phyloP scores from a whole-genome alignment of 2,329 filamentous ascomycete genomes.

The Fusarium graminum region DNA sequence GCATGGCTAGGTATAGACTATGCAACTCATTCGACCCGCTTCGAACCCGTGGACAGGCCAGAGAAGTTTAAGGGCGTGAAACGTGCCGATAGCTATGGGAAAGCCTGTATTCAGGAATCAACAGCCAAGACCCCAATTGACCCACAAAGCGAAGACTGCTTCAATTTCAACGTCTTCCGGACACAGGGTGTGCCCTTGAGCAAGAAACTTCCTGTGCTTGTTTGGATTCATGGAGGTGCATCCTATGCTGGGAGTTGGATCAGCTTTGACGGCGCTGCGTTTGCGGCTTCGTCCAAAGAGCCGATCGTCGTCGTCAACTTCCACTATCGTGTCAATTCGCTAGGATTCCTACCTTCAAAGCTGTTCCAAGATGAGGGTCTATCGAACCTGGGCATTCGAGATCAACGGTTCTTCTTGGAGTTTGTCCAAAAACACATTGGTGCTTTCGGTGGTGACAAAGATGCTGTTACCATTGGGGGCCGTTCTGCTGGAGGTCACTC shows the following conservation, averaged over 20 bases:
- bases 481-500: conserved; percentile 65
- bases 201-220: conserved; percentile 55
- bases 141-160: conserved; percentile 53
- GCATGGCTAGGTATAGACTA: conserved; percentile 65
- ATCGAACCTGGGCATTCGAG: conserved; percentile 66
- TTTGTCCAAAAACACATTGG: conserved; percentile 67
- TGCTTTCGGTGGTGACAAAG: conserved; percentile 66
- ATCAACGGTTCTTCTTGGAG: conserved; percentile 64
- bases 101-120: conserved; percentile 58
- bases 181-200: conserved; percentile 51
- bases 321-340: conserved; percentile 57
- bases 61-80: conserved; percentile 56
- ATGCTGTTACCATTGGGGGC: conserved; percentile 66
- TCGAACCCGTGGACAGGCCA: conserved; percentile 58
- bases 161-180: conserved; percentile 58
- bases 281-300: conserved; percentile 51
- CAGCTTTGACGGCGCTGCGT: conserved; percentile 55
- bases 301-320: conserved; percentile 60
- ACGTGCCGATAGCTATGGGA: conserved; percentile 56
- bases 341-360: conserved; percentile 61
- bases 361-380: conserved; percentile 53
- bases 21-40: conserved; percentile 58
- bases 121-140: conserved; percentile 26
- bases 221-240: conserved; percentile 58
- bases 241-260: conserved; percentile 53